phyloP scores from a whole-genome alignment of 179 eudicot genomes.

The Silene noctiflora region DNA sequence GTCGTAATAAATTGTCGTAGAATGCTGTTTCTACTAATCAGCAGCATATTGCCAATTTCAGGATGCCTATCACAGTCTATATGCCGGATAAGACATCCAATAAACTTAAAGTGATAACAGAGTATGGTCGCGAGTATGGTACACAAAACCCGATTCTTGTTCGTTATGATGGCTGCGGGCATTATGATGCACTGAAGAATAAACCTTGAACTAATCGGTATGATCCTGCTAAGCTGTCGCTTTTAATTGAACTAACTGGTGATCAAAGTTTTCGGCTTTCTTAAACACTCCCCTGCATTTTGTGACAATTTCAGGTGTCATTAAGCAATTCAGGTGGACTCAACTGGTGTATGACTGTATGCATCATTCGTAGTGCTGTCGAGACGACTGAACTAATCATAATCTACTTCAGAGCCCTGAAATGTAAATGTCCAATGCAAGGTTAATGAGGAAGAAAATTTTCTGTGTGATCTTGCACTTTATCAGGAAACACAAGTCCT shows the following conservation, averaged over 20 bases:
- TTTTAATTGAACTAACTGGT: background rate
- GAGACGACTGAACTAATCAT: background rate
- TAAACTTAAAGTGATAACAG: constrained; percentile 52
- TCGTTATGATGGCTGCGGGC: constrained; percentile 71
- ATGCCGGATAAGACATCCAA: constrained; percentile 53
- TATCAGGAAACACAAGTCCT: background rate
- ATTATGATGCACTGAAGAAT: constrained; percentile 58
- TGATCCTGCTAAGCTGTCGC: constrained; percentile 4
- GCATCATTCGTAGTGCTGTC: too few relatives aligned
- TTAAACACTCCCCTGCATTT: background rate
- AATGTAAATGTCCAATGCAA: background rate
- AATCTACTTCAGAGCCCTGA: too few relatives aligned
- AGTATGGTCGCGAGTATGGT: constrained; percentile 74
- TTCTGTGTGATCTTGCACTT: too few relatives aligned
- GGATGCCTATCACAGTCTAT: constrained; percentile 70
- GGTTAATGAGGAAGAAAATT: too few relatives aligned
- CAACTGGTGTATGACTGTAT: background rate
- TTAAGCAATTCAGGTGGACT: constrained; percentile 20
- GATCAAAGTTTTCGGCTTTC: background rate
- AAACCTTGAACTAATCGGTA: constrained; percentile 34
- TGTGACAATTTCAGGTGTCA: constrained; percentile 18
- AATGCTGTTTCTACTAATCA: constrained; percentile 1
- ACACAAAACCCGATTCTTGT: constrained; percentile 56
- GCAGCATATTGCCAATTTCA: constrained; percentile 24
- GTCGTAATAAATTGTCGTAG: background rate